Percentiles rank a stretch among this genome's conserved stretches.
These are phyloP conservation scores for Agroathelia rolfsii DNA, from an alignment of 1,284 basidiomycete genomes.

Conservation along the genomic window DNA sequence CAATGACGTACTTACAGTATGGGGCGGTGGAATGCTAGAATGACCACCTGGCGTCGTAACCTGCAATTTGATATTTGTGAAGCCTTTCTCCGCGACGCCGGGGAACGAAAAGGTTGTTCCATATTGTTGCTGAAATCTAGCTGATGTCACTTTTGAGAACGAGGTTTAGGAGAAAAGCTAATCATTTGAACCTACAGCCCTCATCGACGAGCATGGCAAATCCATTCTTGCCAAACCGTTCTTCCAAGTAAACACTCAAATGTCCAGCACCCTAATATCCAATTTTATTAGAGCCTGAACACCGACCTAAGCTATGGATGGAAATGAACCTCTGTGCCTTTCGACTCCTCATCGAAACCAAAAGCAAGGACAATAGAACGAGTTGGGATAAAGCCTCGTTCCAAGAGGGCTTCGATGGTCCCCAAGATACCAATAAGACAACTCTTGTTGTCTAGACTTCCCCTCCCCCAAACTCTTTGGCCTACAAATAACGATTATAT, in stretches of 20 bases:
- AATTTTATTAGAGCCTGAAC: conserved; percentile 6
- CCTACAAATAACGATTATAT: conserved; percentile 9
- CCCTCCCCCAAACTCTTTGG: conserved; percentile 30
- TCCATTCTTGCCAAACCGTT: conserved; percentile 29
- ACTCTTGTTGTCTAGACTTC: conserved; percentile 29
- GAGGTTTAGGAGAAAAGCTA: background rate
- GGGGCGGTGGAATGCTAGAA: conserved; percentile 53
- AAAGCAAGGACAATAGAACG: conserved; percentile 34
- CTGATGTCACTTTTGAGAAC: conserved; percentile 15
- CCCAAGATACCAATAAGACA: conserved; percentile 26
- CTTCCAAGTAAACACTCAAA: conserved; percentile 23
- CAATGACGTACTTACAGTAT: conserved; percentile 29
- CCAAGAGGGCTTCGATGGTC: conserved; percentile 28
- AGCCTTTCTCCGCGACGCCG: conserved; percentile 62
- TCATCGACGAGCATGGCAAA: conserved; percentile 28
- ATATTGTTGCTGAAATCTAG: conserved; percentile 26
- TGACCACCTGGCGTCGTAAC: conserved; percentile 58
- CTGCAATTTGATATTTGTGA: conserved; percentile 43
- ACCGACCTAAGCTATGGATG: conserved; percentile 8
- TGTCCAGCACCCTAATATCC: conserved; percentile 21
- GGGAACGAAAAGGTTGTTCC: conserved; percentile 41
- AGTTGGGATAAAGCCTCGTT: conserved; percentile 24
- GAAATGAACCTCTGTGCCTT: conserved; percentile 29
- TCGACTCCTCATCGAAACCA: conserved; percentile 45
- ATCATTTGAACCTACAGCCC: conserved; percentile 17